These are phyloP conservation scores for Xanthoparmelia taractica DNA, from an alignment of 495 filamentous ascomycete genomes.

Conservation along the genomic window DNA sequence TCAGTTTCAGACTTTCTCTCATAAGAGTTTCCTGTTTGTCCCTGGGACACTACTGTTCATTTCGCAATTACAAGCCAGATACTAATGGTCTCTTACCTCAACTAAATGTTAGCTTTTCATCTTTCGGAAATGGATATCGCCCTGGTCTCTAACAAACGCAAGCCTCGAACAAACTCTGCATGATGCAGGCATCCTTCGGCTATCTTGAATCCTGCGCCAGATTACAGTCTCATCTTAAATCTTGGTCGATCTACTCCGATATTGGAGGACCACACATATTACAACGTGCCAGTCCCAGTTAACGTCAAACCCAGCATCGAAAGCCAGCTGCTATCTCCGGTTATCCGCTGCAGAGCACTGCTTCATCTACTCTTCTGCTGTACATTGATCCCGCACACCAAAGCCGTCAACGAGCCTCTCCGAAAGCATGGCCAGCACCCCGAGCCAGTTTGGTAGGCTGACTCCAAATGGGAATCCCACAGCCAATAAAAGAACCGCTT, in stretches of 20 bases:
- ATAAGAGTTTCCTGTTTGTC: neutral
- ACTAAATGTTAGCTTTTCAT: neutral
- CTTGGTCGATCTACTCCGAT: neutral
- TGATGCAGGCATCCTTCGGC: conserved; percentile 4
- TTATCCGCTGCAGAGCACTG: neutral
- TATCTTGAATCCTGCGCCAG: neutral
- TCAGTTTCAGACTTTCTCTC: neutral
- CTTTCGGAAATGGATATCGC: conserved; percentile 3
- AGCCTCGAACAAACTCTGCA: neutral
- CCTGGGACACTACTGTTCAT: neutral
- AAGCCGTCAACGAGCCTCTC: neutral
- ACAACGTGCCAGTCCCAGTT: neutral
- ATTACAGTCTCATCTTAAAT: neutral
- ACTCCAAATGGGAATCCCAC: conserved; percentile 17
- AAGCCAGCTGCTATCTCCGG: neutral
- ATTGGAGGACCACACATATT: neutral
- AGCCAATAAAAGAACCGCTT: conserved; percentile 20
- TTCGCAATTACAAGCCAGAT: neutral
- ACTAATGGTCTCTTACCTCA: neutral
- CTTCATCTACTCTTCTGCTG: neutral
- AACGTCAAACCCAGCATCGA: neutral
- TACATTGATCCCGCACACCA: neutral
- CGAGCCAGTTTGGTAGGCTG: conserved; percentile 19
- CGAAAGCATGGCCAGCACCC: conserved; percentile 16
- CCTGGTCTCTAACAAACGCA: conserved; percentile 9